These are phyloP conservation scores for Trametes sanguinea DNA, from an alignment of 768 basidiomycete species.

Conservation along the genomic window DNA sequence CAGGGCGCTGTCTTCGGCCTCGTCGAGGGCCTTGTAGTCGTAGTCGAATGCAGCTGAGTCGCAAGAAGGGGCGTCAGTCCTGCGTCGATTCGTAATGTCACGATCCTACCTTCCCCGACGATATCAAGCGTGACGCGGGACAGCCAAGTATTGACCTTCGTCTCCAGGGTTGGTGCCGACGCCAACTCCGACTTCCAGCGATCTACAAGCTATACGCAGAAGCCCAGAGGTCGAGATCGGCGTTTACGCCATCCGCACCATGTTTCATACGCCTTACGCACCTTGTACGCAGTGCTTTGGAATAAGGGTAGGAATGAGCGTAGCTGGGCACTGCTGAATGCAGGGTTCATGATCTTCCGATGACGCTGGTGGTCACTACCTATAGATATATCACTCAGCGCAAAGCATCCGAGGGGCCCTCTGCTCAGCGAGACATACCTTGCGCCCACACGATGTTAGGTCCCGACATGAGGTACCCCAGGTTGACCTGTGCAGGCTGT, in stretches of 20 bases:
- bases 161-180: background rate
- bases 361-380: constrained; percentile 23
- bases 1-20: constrained; percentile 4
- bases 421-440: background rate
- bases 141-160: constrained; percentile 19
- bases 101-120: constrained; percentile 22
- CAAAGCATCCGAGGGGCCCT: no score
- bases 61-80: no score
- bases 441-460: constrained; percentile 3
- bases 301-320: constrained; percentile 24
- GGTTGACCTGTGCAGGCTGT: background rate
- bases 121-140: constrained; percentile 26
- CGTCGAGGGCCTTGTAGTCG: constrained; percentile 22
- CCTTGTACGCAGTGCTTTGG: constrained; percentile 22
- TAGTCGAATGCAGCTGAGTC: constrained; percentile 27
- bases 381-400: background rate
- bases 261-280: background rate
- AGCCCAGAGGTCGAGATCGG: no score
- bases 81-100: no score
- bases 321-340: constrained; percentile 24
- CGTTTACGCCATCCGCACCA: no score
- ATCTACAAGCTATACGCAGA: constrained; percentile 19
- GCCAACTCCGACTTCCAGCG: constrained; percentile 25
- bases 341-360: constrained; percentile 26
- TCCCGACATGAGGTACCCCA: background rate